Evolutionary conservation across 768 basidiomycete genomes (phyloP).

Genomic region (Sistotremastrum niveocremeum): DNA sequence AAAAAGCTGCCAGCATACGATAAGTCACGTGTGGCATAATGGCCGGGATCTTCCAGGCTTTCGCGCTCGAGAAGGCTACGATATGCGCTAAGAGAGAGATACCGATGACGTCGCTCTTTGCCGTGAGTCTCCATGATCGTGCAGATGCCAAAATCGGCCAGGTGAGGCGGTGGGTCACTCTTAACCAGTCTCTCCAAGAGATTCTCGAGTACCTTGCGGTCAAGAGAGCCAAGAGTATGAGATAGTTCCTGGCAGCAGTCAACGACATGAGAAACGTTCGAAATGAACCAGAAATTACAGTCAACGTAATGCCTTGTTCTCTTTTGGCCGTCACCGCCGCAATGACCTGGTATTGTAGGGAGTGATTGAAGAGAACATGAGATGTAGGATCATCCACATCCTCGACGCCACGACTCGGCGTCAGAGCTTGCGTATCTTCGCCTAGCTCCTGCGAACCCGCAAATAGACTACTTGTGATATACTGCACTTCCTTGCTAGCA

Average conservation of each 20-base stretch:
- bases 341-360: neutral
- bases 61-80: constrained; percentile 47
- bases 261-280: constrained; percentile 1
- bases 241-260: constrained; percentile 42
- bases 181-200: constrained; percentile 57
- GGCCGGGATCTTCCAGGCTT: constrained; percentile 40
- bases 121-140: constrained; percentile 71
- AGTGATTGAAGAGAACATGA: too few relatives aligned
- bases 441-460: too few relatives aligned
- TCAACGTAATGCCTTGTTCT: constrained; percentile 49
- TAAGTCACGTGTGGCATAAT: constrained; percentile 33
- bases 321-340: neutral
- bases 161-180: constrained; percentile 50
- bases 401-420: too few relatives aligned
- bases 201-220: constrained; percentile 75
- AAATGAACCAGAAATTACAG: constrained; percentile 17
- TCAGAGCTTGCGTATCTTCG: too few relatives aligned
- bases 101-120: constrained; percentile 76
- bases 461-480: too few relatives aligned
- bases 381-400: too few relatives aligned
- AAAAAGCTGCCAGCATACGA: constrained; percentile 40
- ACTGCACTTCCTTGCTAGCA: too few relatives aligned
- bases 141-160: constrained; percentile 55
- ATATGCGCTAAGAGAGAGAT: constrained; percentile 66
- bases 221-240: constrained; percentile 48